Base-by-base conservation (phyloP, 2,329 filamentous ascomycete genomes). In the Fusarium sulawesiense region DNA sequence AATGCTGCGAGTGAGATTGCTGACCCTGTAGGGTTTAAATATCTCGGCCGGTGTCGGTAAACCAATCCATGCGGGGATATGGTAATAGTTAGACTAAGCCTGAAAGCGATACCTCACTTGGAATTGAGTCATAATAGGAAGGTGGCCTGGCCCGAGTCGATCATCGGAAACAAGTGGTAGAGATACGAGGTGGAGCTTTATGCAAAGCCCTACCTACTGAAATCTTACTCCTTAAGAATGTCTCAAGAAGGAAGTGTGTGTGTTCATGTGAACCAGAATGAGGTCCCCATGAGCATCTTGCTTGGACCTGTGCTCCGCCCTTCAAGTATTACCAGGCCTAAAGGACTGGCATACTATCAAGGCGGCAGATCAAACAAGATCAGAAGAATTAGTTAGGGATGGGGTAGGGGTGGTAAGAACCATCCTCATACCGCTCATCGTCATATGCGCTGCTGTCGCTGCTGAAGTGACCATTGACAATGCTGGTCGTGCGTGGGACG, bases 371-470 rank as follows among this genome's bases (percentile, higher is more conserved):
- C 71, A 53, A 61, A 64, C 49, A 44, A 61, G 65, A 46, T 29
- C 45, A 60, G n/a, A 57, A 30, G 21, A 56, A 68, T 69, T 74
- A 77, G 64, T 76, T 77, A 48, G 68, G 57, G 57, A 81, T 77
- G 49, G 79, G 79, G 58, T 76, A 76, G n/a, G 76, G 53, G 60
- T 79, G 78, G 68, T 81, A 81, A 63, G 78, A 73, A 45, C 79
- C 79, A 64, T 80, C 78, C 56, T 80, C 78, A 51, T 73, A 78
- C 32, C 60, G 63, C 56, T 76, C 75, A 40, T 79, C 76, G 45
- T 77, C 75, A 60, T 74, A 76, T 51, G 70, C 66, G 56, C 74
- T 75, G 73, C 74, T 76, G 60, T 76, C 74, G 53, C 71, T 75
- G 68, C 75, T 76, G 57, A 77, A 78, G 54, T 75, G 70, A 25